These are phyloP conservation scores for Globisporangium orthogonon DNA, from an alignment of 352 stramenopile genomes.

Conservation along the genomic window DNA sequence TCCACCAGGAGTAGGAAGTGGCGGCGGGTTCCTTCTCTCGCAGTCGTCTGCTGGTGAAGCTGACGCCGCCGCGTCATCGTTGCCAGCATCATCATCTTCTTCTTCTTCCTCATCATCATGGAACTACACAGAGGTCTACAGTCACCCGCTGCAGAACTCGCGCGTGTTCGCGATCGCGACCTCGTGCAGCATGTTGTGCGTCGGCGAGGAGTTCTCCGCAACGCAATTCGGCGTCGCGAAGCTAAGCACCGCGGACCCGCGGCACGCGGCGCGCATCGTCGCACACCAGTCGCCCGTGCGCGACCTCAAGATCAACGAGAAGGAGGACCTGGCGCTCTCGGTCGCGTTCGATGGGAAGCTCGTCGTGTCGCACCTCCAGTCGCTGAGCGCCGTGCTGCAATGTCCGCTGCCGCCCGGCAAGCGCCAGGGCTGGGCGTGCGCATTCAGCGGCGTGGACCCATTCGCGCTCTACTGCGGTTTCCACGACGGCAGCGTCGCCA, in stretches of 20 bases:
- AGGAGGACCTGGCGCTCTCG: constrained; percentile 30
- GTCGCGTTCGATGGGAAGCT: constrained; percentile 61
- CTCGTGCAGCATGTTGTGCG: constrained; percentile 41
- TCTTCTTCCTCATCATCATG: background rate
- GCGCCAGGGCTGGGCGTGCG: constrained; percentile 53
- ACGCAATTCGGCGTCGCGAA: constrained; percentile 35
- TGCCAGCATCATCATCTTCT: too few relatives aligned
- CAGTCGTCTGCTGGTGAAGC: background rate
- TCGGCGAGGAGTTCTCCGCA: constrained; percentile 32
- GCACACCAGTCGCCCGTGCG: constrained; percentile 45
- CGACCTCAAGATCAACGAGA: constrained; percentile 39
- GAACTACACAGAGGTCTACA: constrained; percentile 38
- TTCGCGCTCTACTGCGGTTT: constrained; percentile 49
- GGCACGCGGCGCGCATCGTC: constrained; percentile 18
- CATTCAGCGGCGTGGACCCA: constrained; percentile 27
- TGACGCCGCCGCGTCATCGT: background rate
- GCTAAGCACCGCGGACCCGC: constrained; percentile 31
- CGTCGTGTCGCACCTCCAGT: constrained; percentile 33
- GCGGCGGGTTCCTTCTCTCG: constrained; percentile 2
- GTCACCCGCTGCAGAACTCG: constrained; percentile 25
- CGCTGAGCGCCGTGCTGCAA: constrained; percentile 34
- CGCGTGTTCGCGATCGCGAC: constrained; percentile 49
- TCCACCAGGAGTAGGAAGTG: background rate
- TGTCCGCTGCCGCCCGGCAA: constrained; percentile 25
- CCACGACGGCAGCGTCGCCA: constrained; percentile 37